Conservation (phyloP, 768 basidiomycete genomes). For the Termitomyces sp. region DNA sequence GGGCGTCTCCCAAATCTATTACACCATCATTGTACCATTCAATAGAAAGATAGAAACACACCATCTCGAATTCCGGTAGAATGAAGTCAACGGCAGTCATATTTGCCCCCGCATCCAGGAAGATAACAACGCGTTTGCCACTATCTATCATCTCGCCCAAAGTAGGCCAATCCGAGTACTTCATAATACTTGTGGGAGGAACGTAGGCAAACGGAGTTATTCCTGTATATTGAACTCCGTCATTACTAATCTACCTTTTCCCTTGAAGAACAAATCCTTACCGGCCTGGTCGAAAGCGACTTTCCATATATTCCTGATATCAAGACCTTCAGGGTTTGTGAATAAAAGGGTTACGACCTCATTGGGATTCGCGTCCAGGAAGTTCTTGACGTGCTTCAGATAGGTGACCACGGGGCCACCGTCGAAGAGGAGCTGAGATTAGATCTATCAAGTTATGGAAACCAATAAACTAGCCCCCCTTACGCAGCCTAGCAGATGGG, state of each 20-base stretch:
- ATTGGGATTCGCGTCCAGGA: constrained; percentile 53
- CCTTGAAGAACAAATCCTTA: constrained; percentile 1
- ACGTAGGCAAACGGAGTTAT: constrained; percentile 43
- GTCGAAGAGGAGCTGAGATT: constrained; percentile 39
- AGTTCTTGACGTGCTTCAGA: constrained; percentile 45
- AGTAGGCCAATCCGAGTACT: constrained; percentile 53
- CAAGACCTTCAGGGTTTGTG: constrained; percentile 56
- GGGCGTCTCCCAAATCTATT: constrained; percentile 54
- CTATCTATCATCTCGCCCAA: constrained; percentile 55
- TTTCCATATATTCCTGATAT: constrained; percentile 42
- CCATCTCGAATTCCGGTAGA: constrained; percentile 53
- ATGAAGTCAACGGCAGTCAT: constrained; percentile 39
- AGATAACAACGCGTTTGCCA: constrained; percentile 55
- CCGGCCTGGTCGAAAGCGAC: constrained; percentile 48
- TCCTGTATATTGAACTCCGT: constrained; percentile 17
- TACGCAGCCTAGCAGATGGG: constrained; percentile 26
- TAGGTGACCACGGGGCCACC: constrained; percentile 46
- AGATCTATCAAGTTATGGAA: neutral
- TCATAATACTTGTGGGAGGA: constrained; percentile 40
- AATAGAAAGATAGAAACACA: constrained; percentile 12
- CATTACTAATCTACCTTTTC: neutral
- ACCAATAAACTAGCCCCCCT: constrained; percentile 2
- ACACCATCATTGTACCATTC: neutral
- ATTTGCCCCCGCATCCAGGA: constrained; percentile 48
- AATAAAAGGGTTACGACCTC: constrained; percentile 59